These are phyloP conservation scores for Emmonsiellopsis sp. DNA, from an alignment of 2,329 filamentous ascomycete genomes.

Conservation along the genomic window DNA sequence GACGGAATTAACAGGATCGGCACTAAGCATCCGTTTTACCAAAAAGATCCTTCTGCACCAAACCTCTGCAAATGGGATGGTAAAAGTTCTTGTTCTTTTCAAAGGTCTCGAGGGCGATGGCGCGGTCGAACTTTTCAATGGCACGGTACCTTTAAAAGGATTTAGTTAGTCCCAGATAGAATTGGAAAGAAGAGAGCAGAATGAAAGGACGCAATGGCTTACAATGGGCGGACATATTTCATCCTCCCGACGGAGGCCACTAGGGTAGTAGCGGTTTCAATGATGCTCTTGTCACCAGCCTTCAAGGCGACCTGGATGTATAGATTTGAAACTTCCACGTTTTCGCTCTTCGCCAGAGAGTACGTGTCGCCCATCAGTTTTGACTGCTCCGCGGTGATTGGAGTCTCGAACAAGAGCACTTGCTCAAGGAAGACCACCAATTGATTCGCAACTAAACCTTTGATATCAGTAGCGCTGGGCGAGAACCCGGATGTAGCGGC, in stretches of 20 bases:
- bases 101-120: constrained; percentile 72
- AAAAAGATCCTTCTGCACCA: constrained; percentile 78
- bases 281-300: constrained; percentile 59
- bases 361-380: constrained; percentile 67
- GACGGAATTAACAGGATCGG: not conserved
- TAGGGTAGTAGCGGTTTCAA: constrained; percentile 62
- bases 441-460: constrained; percentile 73
- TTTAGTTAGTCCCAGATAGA: not conserved
- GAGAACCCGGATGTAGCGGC: constrained; percentile 39
- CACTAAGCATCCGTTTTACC: constrained; percentile 23
- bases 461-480: constrained; percentile 60
- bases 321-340: constrained; percentile 74
- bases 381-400: constrained; percentile 56
- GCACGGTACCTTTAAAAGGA: constrained; percentile 43
- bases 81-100: constrained; percentile 85
- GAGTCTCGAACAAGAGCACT: constrained; percentile 56
- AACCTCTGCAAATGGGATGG: constrained; percentile 79
- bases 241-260: constrained; percentile 80
- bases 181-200: not conserved
- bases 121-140: constrained; percentile 63
- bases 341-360: constrained; percentile 61
- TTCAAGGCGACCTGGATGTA: constrained; percentile 73
- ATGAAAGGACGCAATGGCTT: constrained; percentile 12
- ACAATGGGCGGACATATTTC: constrained; percentile 92
- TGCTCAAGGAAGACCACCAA: constrained; percentile 82